Evolutionary conservation across 768 basidiomycete genomes (phyloP).

Genomic region (Suillus hirtellus): DNA sequence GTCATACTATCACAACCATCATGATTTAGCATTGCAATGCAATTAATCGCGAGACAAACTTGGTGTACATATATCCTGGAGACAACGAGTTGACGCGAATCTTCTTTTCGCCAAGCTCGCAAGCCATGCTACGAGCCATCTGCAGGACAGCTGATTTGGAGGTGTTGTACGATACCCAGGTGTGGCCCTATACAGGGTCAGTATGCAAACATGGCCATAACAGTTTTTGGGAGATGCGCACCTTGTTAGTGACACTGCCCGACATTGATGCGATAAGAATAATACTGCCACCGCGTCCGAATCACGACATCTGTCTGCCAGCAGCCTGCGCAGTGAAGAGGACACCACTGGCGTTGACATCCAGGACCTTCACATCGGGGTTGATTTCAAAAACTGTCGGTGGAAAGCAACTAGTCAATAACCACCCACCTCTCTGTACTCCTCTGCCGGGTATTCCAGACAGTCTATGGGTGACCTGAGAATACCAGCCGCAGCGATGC

Average conservation of each 20-base stretch:
- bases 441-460: conserved; percentile 61
- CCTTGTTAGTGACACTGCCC: conserved; percentile 71
- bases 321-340: conserved; percentile 63
- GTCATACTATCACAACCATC: conserved; percentile 56
- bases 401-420: neutral
- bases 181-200: conserved; percentile 52
- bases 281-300: conserved; percentile 51
- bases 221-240: conserved; percentile 24
- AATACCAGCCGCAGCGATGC: conserved; percentile 78
- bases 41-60: conserved; percentile 35
- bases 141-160: conserved; percentile 79
- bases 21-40: neutral
- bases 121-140: conserved; percentile 82
- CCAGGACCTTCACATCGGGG: conserved; percentile 53
- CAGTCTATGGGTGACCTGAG: conserved; percentile 60
- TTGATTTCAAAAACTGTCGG: conserved; percentile 1
- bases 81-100: conserved; percentile 79
- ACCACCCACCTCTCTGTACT: conserved; percentile 58
- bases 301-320: conserved; percentile 54
- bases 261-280: conserved; percentile 62
- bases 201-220: neutral
- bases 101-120: conserved; percentile 63
- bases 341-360: conserved; percentile 64
- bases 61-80: conserved; percentile 75
- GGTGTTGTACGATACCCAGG: conserved; percentile 75